Conservation (phyloP, 768 basidiomycete species). For the Russula olivacea region DNA sequence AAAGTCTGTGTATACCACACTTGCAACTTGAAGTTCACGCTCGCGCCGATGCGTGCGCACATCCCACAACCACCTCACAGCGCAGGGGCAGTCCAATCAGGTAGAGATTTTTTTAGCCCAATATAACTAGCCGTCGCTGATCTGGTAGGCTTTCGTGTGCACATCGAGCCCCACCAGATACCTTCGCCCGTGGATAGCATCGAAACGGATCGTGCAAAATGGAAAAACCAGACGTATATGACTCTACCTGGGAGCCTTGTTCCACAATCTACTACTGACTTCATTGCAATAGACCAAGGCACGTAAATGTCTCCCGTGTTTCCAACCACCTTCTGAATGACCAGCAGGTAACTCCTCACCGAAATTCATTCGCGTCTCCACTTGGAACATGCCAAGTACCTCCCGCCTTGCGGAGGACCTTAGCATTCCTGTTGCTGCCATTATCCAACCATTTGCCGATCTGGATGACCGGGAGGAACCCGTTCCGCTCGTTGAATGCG, state of each 20-base stretch:
- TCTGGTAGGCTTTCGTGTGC: slow-evolving; percentile 60
- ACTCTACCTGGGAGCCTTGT: slow-evolving; percentile 57
- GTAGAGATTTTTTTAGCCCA: not conserved
- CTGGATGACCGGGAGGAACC: slow-evolving; percentile 72
- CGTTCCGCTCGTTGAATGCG: slow-evolving; percentile 70
- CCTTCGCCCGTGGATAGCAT: slow-evolving; percentile 84
- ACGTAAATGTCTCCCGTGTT: slow-evolving; percentile 11
- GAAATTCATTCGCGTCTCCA: slow-evolving; percentile 81
- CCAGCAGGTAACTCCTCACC: slow-evolving; percentile 80
- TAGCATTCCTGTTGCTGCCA: slow-evolving; percentile 74
- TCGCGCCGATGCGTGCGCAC: slow-evolving; percentile 6
- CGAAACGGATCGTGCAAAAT: slow-evolving; percentile 71
- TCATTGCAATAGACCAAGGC: slow-evolving; percentile 89
- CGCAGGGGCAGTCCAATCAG: slow-evolving; percentile 18
- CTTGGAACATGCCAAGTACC: slow-evolving; percentile 81
- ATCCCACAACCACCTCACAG: slow-evolving; percentile 26
- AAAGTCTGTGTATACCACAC: not conserved
- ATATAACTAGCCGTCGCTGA: not conserved
- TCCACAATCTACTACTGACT: slow-evolving; percentile 85
- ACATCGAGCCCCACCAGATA: slow-evolving; percentile 83
- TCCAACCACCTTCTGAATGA: not conserved
- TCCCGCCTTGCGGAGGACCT: slow-evolving; percentile 76
- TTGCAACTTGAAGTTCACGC: not conserved
- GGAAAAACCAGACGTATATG: slow-evolving; percentile 66
- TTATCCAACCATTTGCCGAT: slow-evolving; percentile 88